Evolutionary conservation across 768 basidiomycete genomes (phyloP).

Genomic region (Calocera cornea): DNA sequence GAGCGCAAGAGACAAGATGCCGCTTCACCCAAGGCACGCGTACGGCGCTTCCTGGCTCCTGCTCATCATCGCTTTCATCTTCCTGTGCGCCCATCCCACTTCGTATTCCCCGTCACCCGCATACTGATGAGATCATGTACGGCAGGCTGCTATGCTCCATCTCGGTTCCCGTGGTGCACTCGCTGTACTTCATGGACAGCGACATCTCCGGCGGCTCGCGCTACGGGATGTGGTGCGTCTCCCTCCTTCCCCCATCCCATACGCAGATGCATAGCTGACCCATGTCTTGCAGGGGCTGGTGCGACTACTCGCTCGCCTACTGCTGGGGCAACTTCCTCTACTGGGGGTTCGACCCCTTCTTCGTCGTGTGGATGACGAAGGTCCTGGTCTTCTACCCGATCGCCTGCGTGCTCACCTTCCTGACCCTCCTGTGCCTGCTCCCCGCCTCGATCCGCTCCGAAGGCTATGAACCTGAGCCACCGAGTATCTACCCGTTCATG

Average conservation of each 20-base stretch:
- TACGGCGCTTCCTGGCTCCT: background rate
- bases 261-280: no score
- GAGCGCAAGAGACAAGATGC: background rate
- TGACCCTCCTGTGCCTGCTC: background rate
- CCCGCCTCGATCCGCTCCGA: background rate
- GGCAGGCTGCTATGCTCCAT: slow-evolving; percentile 2
- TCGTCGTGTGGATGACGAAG: slow-evolving; percentile 1
- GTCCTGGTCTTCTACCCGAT: slow-evolving; percentile 1
- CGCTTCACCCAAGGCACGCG: background rate
- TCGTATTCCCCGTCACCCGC: no score
- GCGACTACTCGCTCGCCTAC: background rate
- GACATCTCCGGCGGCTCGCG: background rate
- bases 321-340: slow-evolving; percentile 4
- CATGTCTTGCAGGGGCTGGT: slow-evolving; percentile 5
- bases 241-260: background rate
- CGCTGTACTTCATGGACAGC: background rate
- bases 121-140: no score
- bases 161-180: background rate
- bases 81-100: background rate
- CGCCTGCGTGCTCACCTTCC: background rate
- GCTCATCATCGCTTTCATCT: background rate
- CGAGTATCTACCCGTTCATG: background rate
- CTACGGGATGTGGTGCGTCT: slow-evolving; percentile 1
- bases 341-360: slow-evolving; percentile 6
- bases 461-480: background rate